These are phyloP conservation scores for Aspergillus nanangensis DNA, from an alignment of 495 filamentous ascomycete species.

Conservation along the genomic window DNA sequence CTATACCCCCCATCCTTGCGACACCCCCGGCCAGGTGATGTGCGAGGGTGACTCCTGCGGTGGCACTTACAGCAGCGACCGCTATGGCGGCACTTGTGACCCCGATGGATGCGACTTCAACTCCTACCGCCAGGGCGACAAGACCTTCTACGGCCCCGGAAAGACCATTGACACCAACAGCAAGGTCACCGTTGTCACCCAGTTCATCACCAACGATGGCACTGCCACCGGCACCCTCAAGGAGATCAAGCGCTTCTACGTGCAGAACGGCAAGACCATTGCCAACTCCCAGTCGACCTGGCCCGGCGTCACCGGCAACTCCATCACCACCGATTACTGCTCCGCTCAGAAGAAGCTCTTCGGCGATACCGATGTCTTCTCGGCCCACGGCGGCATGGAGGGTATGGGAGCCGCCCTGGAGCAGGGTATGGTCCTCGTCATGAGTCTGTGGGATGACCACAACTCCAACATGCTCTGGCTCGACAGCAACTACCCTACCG, in stretches of 20 bases:
- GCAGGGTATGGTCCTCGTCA: slow-evolving; percentile 63
- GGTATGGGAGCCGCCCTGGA: slow-evolving; percentile 52
- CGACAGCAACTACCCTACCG: slow-evolving; percentile 64
- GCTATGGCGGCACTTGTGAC: slow-evolving; percentile 60
- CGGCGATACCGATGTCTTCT: slow-evolving; percentile 57
- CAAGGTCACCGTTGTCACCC: slow-evolving; percentile 64
- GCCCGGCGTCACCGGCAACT: slow-evolving; percentile 47
- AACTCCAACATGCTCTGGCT: slow-evolving; percentile 75
- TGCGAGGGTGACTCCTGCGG: slow-evolving; percentile 57
- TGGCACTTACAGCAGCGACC: slow-evolving; percentile 36
- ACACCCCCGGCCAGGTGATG: slow-evolving; percentile 46
- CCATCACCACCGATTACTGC: slow-evolving; percentile 61
- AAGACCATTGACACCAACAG: slow-evolving; percentile 59
- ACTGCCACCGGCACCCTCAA: slow-evolving; percentile 50
- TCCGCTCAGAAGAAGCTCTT: slow-evolving; percentile 54
- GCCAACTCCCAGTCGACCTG: slow-evolving; percentile 51
- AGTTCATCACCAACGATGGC: slow-evolving; percentile 58
- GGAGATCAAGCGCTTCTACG: slow-evolving; percentile 69
- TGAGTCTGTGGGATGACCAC: slow-evolving; percentile 74
- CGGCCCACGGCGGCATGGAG: slow-evolving; percentile 52
- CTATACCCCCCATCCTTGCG: slow-evolving; percentile 63
- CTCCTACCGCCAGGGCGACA: slow-evolving; percentile 62
- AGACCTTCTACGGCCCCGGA: slow-evolving; percentile 57
- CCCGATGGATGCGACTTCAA: slow-evolving; percentile 80
- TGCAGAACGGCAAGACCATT: slow-evolving; percentile 63